Evolutionary conservation across 768 basidiomycete species (phyloP), one percentile per base, ranked within the genome.

Genomic region (Phlebiopsis flavidoalba): DNA sequence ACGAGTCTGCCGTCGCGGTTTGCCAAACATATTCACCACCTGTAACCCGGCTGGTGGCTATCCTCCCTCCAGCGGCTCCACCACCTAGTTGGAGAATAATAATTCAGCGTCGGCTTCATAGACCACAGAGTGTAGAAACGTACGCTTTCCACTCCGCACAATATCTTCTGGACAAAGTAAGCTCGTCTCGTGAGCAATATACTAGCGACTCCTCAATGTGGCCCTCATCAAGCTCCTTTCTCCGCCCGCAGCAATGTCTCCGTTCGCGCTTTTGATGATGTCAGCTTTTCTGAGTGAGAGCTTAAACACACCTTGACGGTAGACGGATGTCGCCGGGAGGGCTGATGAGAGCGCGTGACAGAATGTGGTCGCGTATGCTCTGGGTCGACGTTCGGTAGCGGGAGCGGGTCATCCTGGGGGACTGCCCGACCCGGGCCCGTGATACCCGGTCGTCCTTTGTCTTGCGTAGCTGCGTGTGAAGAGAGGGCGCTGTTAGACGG

Each of bases 111-210:
- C 17, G 2, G 3, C 3, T 7, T 17, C 1, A n/a, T 35, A 53
- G 10, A 3, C 17, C 15, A 36, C 31, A 17, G 6, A 53, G 33
- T 12, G 17, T 31, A 57, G 19, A n/a, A 57, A 88, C 94, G 73
- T 73, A 98, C 95, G 91, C 84, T 77, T 95, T 96, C 94, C 93
- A 98, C 70, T 95, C 89, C n/a, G 88, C 70, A n/a, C n/a, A n/a
- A n/a, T 88, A 97, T 91, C 75, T 91, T 91, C 35, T 77, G 77
- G 5, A 80, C 91, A 98, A 78, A 58, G 76, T 78, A 59, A 93
- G 77, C 74, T 98, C 95, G 69, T 90, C 89, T 65, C n/a, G n/a
- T 85, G 76, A 11, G 95, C 95, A 73, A 91, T 85, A 65, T 85
- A n/a, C 82, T 66, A 98, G 68, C 36, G 89, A 83, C 73, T 93